phyloP scores from a whole-genome alignment of 805 yeast genomes.

The Starmerella etchellsii region DNA sequence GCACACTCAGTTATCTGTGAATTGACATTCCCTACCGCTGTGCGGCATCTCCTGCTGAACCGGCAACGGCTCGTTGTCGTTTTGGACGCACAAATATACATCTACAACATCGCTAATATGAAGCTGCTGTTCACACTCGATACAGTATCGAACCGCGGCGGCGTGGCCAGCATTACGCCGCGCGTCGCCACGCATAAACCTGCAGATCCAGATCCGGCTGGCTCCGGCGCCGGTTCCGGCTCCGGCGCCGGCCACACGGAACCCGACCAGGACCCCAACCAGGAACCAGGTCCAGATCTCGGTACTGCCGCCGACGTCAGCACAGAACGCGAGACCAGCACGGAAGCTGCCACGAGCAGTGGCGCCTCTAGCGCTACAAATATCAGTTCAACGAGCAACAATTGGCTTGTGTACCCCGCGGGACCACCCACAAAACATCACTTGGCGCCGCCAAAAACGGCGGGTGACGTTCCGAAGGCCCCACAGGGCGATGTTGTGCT shows the following conservation, averaged over 20 bases:
- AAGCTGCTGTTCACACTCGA: constrained; percentile 62
- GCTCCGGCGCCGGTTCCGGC: neutral
- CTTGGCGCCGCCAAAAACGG: constrained; percentile 11
- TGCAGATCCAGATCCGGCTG: neutral
- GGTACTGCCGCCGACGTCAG: neutral
- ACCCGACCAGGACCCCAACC: neutral
- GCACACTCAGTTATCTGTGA: constrained; percentile 59
- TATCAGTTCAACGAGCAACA: constrained; percentile 26
- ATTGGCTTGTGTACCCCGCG: constrained; percentile 42
- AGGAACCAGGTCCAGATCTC: neutral
- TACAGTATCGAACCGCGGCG: constrained; percentile 35
- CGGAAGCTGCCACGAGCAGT: neutral
- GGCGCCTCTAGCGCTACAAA: neutral
- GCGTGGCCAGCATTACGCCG: constrained; percentile 26
- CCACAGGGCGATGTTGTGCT: constrained; percentile 56
- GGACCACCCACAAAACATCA: constrained; percentile 25
- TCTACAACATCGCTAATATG: constrained; percentile 86
- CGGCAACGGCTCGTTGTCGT: constrained; percentile 70
- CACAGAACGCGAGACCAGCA: neutral
- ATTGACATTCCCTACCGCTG: constrained; percentile 66
- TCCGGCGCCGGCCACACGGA: neutral
- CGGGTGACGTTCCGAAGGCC: constrained; percentile 17
- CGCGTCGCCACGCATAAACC: neutral
- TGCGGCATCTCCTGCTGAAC: constrained; percentile 63
- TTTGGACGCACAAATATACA: constrained; percentile 64